Evolutionary conservation across 345 rosid species (phyloP).

Genomic region (Brassica carinata): DNA sequence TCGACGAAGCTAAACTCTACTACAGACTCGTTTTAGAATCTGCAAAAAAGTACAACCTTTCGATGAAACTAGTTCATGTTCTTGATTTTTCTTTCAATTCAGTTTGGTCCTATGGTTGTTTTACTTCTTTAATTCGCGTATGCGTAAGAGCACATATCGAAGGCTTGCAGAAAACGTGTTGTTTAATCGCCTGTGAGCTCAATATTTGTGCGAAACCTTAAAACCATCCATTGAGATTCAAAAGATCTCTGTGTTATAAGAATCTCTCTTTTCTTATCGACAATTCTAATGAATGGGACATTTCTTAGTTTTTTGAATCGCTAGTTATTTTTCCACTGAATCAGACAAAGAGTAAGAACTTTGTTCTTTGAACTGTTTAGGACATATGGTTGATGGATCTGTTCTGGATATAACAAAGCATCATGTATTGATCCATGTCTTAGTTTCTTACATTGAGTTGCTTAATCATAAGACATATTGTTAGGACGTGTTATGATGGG

Average conservation of each 20-base stretch:
- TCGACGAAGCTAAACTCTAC: neutral
- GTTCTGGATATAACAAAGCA: neutral
- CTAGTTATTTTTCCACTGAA: neutral
- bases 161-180: conserved; percentile 63
- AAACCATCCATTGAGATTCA: conserved; percentile 31
- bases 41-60: conserved; percentile 23
- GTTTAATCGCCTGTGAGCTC: conserved; percentile 58
- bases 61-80: neutral
- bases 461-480: neutral
- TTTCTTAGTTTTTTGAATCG: neutral
- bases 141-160: conserved; percentile 68
- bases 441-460: neutral
- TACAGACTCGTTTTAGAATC: neutral
- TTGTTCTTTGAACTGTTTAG: neutral
- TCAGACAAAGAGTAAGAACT: neutral
- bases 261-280: conserved; percentile 26
- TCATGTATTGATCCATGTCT: neutral
- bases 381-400: neutral
- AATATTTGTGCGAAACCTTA: conserved; percentile 70
- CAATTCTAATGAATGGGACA: conserved; percentile 35
- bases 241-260: conserved; percentile 41
- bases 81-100: neutral
- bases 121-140: neutral
- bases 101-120: neutral
- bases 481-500: conserved; percentile 74